Conservation (phyloP, 306 rosid species). For the Betula pendula region DNA sequence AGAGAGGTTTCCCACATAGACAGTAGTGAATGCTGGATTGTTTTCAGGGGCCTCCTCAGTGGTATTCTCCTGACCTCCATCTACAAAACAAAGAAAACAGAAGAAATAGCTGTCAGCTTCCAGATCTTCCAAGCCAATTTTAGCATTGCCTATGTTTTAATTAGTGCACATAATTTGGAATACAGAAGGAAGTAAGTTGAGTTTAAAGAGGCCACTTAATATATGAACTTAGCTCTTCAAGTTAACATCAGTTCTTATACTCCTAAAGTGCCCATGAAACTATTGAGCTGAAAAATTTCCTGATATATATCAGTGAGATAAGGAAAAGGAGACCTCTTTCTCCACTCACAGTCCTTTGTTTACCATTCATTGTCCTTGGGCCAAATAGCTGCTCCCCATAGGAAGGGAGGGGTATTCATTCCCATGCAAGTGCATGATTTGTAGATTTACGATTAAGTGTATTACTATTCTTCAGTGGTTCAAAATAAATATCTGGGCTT, state of each 20-base stretch:
- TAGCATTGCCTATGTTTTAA: background rate
- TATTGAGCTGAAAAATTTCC: background rate
- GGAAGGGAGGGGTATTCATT: background rate
- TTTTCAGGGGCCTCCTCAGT: constrained; percentile 64
- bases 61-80: constrained; percentile 50
- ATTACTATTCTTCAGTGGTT: background rate
- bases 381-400: background rate
- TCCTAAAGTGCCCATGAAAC: background rate
- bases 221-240: background rate
- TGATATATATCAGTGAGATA: background rate
- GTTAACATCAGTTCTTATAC: background rate
- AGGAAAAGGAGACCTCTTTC: background rate
- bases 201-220: background rate
- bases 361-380: background rate
- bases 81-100: constrained; percentile 33
- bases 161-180: background rate
- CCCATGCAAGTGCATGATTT: background rate
- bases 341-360: background rate
- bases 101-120: constrained; percentile 23
- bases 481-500: background rate
- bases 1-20: constrained; percentile 68
- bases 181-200: background rate
- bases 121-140: constrained; percentile 20
- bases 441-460: background rate
- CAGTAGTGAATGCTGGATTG: constrained; percentile 54